Evolutionary conservation across 805 yeast species (phyloP).

Genomic region (Debaryomyces maramus): DNA sequence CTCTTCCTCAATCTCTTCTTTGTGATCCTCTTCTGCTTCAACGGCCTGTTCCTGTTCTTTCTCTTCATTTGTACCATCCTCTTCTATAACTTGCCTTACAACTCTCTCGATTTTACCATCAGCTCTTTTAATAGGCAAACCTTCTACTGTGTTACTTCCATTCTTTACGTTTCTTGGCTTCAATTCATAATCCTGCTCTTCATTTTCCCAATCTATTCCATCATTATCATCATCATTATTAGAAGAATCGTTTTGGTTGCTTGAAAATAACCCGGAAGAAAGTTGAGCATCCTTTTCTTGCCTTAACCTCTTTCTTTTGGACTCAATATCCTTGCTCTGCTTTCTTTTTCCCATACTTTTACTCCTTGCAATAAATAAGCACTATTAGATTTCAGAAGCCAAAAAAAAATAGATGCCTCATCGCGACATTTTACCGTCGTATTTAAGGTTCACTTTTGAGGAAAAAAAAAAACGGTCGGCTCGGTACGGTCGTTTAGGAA

Average conservation of each 20-base stretch:
- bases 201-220: slow-evolving; percentile 75
- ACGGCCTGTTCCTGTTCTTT: slow-evolving; percentile 13
- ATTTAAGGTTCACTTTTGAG: neutral
- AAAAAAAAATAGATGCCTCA: slow-evolving; percentile 10
- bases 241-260: slow-evolving; percentile 5
- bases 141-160: slow-evolving; percentile 54
- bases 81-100: slow-evolving; percentile 31
- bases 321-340: slow-evolving; percentile 20
- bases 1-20: slow-evolving; percentile 36
- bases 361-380: too few species aligned
- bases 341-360: slow-evolving; percentile 37
- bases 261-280: slow-evolving; percentile 33
- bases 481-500: slow-evolving; percentile 14
- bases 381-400: neutral
- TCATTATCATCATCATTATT: slow-evolving; percentile 25
- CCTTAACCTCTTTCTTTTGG: slow-evolving; percentile 35
- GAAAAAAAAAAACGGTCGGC: slow-evolving; percentile 3
- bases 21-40: slow-evolving; percentile 18
- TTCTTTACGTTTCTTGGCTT: slow-evolving; percentile 59
- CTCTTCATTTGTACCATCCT: slow-evolving; percentile 14
- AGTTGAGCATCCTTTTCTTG: slow-evolving; percentile 45
- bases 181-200: slow-evolving; percentile 77
- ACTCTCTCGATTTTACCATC: slow-evolving; percentile 78
- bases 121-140: slow-evolving; percentile 73
- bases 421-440: slow-evolving; percentile 5